Percentiles rank a stretch among this genome's conserved stretches.
These are phyloP conservation scores for Wickerhamomyces silvicola DNA, from an alignment of 805 yeast species.

Conservation along the genomic window DNA sequence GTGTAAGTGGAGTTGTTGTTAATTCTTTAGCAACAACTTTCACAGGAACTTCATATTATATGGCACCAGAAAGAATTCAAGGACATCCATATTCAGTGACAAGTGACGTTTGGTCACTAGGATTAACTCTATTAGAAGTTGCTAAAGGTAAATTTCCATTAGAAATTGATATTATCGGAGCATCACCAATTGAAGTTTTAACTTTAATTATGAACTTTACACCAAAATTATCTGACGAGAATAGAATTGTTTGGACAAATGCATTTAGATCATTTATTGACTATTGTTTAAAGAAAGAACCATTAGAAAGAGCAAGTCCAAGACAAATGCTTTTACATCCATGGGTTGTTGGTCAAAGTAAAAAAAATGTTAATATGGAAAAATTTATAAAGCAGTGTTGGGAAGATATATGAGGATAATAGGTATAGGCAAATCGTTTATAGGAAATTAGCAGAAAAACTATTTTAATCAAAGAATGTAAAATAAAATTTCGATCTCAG, in stretches of 20 bases:
- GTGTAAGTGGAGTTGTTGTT: conserved; percentile 95
- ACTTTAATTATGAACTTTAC: conserved; percentile 75
- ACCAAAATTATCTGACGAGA: conserved; percentile 74
- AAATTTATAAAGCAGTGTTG: conserved; percentile 58
- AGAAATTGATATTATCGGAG: conserved; percentile 25
- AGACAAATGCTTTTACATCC: conserved; percentile 91
- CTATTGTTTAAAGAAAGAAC: conserved; percentile 76
- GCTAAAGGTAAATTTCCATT: conserved; percentile 91
- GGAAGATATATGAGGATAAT: conserved; percentile 10
- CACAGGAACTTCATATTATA: conserved; percentile 94
- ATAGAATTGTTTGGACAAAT: conserved; percentile 73
- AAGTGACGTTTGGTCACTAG: conserved; percentile 95
- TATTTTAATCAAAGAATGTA: neutral
- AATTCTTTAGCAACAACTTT: conserved; percentile 93
- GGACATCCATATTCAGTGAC: conserved; percentile 95
- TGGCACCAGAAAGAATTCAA: conserved; percentile 97
- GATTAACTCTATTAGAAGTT: conserved; percentile 85
- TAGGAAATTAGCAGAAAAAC: neutral
- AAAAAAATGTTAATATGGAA: conserved; percentile 74
- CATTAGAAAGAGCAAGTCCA: conserved; percentile 81
- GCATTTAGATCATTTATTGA: conserved; percentile 78
- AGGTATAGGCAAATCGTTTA: neutral
- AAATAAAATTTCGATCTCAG: too few relatives aligned
- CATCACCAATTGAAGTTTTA: conserved; percentile 84
- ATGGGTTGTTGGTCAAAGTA: conserved; percentile 78